Evolutionary conservation across 345 rosid species (phyloP), one percentile per base, ranked within the genome.

Genomic region (Kernera saxatilis): DNA sequence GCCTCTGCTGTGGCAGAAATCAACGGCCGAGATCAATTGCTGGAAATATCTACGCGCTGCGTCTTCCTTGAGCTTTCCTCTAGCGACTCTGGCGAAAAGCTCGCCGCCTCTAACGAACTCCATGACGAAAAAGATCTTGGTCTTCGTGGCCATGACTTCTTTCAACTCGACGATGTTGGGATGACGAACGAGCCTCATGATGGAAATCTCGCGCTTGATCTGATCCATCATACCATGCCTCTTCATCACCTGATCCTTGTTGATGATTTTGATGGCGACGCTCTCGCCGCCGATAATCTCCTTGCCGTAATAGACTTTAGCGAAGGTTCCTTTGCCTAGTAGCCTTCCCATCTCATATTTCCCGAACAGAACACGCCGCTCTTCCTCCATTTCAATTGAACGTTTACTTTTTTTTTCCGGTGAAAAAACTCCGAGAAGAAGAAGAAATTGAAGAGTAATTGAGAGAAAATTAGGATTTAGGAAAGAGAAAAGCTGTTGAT

Each of bases 291-390:
- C 58, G 2, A 32, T 35, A 0, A 84, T 49, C 9, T 82, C 75
- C 14, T 82, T 85, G 1, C 87, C 93, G 23, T 84, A 68, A 13
- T 84, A 88, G 1, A 92, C 98, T 59, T 92, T 92, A 0, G 85
- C 96, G 78, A 92, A 90, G 15, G 91, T 88, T 0, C 98, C 98
- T 52, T 90, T 84, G 1, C 98, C 98, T n/a, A 92, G 17, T 3
- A 92, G 4, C 52, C 83, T 71, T 39, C 93, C 95, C 76, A 86
- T 78, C 77, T 90, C 90, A 57, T 92, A 88, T 64, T 82, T 88
- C 2, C 84, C 89, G 23, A 87, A 85, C 29, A 92, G 51, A 23
- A 78, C 25, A 9, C 69, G 77, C 21, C 78, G 75, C 26, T 78
- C 80, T 69, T 76, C 75, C 46, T 74, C 78, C 78, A 74, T 5